These are phyloP conservation scores for Discostella pseudostelligera DNA, from an alignment of 108 stramenopile genomes.

Conservation along the genomic window DNA sequence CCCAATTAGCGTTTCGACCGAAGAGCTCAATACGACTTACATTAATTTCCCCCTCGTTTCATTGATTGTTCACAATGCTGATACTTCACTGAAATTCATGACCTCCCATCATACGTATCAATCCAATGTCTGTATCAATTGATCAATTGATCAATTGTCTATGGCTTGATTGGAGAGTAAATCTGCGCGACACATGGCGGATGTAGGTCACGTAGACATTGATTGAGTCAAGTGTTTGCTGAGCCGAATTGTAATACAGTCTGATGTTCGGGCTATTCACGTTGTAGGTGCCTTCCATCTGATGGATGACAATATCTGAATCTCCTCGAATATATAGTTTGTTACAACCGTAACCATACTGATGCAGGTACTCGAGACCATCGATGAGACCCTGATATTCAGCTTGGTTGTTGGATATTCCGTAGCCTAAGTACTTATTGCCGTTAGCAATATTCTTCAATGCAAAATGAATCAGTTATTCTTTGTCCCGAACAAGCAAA, in stretches of 20 bases:
- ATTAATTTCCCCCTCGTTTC: neutral
- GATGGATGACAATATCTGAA: constrained; percentile 29
- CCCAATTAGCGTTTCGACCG: neutral
- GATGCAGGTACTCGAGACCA: constrained; percentile 18
- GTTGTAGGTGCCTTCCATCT: constrained; percentile 33
- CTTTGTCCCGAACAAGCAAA: neutral
- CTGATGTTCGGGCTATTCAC: constrained; percentile 30
- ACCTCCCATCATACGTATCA: neutral
- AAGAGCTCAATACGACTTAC: too few relatives aligned
- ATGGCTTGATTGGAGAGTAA: constrained; percentile 37
- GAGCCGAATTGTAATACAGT: constrained; percentile 15
- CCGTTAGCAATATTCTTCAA: constrained; percentile 15
- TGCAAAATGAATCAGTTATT: neutral
- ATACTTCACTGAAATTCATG: neutral
- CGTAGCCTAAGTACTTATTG: constrained; percentile 30
- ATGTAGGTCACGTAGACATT: neutral
- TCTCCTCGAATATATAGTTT: constrained; percentile 30
- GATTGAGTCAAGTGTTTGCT: constrained; percentile 9
- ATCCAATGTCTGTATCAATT: neutral
- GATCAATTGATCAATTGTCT: too few relatives aligned
- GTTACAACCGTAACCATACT: constrained; percentile 13
- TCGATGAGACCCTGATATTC: constrained; percentile 33
- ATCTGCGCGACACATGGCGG: constrained; percentile 23
- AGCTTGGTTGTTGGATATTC: constrained; percentile 44
- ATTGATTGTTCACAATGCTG: neutral